Evolutionary conservation across 805 yeast species (phyloP), one percentile per base, ranked within the genome.

Genomic region (Helenozyma rhizophorensis): DNA sequence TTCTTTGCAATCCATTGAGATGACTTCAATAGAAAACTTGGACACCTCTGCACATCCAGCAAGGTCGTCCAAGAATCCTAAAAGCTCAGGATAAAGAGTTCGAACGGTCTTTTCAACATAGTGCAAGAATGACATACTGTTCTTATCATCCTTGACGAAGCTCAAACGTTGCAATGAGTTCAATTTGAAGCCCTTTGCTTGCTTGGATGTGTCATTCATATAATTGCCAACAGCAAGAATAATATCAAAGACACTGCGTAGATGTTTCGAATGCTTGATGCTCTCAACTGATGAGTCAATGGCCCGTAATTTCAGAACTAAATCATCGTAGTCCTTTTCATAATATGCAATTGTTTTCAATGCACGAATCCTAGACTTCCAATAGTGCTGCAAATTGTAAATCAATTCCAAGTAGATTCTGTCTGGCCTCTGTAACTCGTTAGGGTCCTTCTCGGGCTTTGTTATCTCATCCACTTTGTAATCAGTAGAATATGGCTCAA

Each of bases 281-380:
- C 71, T 65, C 19, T 67, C 73, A 14, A 79, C 69, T 0, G 83
- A 81, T 29, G 67, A 72, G 47, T 82, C 88, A 25, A 83, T 60
- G 9, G 69, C 53, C 37, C 80, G 72, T 33, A 93, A 62, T 54
- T 88, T 89, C 7, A 60, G 53, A 4, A 80, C 72, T 21, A 89
- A 61, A 35, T 83, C 93, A 17, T 68, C 64, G 56, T 86, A 88
- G 37, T 93, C 97, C 44, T 75, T 80, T 45, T 84, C 86, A 55
- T 73, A 87, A 2, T 79, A 71, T 28, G 83, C 76, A 8, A 79
- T 69, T 10, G 89, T 71, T 30, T 78, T 66, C 33, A 93, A 58
- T 0, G 96, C 95, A 40, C 96, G 67, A 62, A 90, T 83, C 54
- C 99, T 75, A 2, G 96, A 78, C 41, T 80, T 76, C 99, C 99